Evolutionary conservation across 2,329 filamentous ascomycete genomes (phyloP), one percentile per base, ranked within the genome.

Genomic region (Chaetomiaceae sp.): DNA sequence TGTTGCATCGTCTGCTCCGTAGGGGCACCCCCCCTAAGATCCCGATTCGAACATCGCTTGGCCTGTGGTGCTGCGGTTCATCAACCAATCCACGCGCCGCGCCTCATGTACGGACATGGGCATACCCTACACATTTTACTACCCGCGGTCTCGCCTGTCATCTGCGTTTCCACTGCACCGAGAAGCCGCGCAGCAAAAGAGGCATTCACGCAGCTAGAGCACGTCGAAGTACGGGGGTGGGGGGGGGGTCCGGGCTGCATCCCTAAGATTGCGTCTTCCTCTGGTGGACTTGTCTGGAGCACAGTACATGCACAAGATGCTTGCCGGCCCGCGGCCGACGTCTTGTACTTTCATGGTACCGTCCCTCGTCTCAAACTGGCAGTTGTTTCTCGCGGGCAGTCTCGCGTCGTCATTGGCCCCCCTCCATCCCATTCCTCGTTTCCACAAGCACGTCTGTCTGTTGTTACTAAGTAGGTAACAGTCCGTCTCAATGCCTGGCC

Each of bases 331-430:
- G 39, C 39, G 43, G 49, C 55, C 55, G 52, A 46, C 7, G 38
- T 51, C 38, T 10, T 48, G 45, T 57, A 56, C 51, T 50, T 52
- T 52, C 46, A 13, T 54, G 40, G 53, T 55, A 53, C 46, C 47
- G 41, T 49, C 45, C 13, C 33, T 38, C 37, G 16, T 17, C 44
- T 47, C 40, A 34, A 43, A 45, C 50, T 51, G 47, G 41, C 47
- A 44, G 27, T 25, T 48, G 34, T 37, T 44, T 46, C 48, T 45
- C 37, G 45, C 47, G 45, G 38, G 33, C 19, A 38, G 39, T 46
- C 35, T 41, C 41, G 47, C 46, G 31, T 48, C 52, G 38, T 41
- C 46, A 58, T 56, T 55, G 52, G 54, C 48, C 43, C 41, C 37
- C 21, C n/a, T 44, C 44, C 17, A 25, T 37, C 21, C 13, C 19